Conservation (phyloP, 805 yeast genomes). For the Huiozyma naganishii region DNA sequence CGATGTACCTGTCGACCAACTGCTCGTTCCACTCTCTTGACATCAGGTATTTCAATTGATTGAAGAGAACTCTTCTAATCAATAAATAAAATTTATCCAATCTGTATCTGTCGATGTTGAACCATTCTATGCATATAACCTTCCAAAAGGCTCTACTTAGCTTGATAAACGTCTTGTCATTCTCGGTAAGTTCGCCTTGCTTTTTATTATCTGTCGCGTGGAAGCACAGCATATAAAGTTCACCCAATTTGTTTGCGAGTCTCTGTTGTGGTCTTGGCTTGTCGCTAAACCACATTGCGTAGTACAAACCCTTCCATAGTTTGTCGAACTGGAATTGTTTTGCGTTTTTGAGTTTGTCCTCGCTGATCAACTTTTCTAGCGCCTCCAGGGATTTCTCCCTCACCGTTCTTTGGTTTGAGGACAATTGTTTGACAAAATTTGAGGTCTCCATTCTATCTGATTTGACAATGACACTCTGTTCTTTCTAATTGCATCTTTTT, state of each 20-base stretch:
- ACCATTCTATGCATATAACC: conserved; percentile 74
- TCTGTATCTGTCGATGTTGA: conserved; percentile 68
- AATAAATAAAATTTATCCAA: conserved; percentile 77
- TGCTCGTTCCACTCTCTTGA: conserved; percentile 43
- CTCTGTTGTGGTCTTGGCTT: conserved; percentile 86
- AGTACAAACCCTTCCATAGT: conserved; percentile 93
- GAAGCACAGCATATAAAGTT: conserved; percentile 24
- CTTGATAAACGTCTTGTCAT: conserved; percentile 28
- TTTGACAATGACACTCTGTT: not conserved
- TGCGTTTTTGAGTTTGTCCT: conserved; percentile 32
- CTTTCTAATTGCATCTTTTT: not conserved
- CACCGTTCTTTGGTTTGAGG: conserved; percentile 65
- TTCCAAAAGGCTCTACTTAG: conserved; percentile 76
- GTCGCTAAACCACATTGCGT: conserved; percentile 94
- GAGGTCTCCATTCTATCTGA: conserved; percentile 27
- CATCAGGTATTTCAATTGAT: conserved; percentile 47
- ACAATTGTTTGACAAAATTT: conserved; percentile 65
- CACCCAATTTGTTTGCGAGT: conserved; percentile 64
- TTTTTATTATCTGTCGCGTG: conserved; percentile 21
- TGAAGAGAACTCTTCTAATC: conserved; percentile 64
- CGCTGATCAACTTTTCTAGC: conserved; percentile 45
- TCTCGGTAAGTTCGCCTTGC: conserved; percentile 1
- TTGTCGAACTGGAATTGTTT: conserved; percentile 55
- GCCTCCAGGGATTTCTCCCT: conserved; percentile 66
- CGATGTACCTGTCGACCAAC: conserved; percentile 36